Percentiles rank a stretch among this genome's conserved stretches.
phyloP scores from a whole-genome alignment of 2,329 filamentous ascomycete genomes.

The Paraconiothyrium brasiliense region DNA sequence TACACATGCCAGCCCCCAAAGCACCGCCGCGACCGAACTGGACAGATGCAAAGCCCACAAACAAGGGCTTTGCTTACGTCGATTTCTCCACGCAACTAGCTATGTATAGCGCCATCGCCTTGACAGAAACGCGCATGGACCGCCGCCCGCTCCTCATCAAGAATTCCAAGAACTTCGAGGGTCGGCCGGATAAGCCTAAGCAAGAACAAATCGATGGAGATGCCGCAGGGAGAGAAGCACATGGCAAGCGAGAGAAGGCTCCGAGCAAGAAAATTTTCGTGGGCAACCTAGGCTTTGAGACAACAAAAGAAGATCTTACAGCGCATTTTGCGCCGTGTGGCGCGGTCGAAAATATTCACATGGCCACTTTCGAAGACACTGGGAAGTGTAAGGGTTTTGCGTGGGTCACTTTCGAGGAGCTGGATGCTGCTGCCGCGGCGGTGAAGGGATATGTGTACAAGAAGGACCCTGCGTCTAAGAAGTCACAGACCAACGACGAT shows the following conservation, averaged over 20 bases:
- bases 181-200: constrained; percentile 76
- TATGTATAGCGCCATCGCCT: constrained; percentile 78
- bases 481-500: constrained; percentile 62
- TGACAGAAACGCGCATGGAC: constrained; percentile 83
- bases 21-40: constrained; percentile 46
- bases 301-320: constrained; percentile 77
- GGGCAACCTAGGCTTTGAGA: constrained; percentile 64
- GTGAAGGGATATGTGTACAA: constrained; percentile 84
- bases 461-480: constrained; percentile 60
- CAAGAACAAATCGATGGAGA: constrained; percentile 39
- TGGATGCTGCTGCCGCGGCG: constrained; percentile 77
- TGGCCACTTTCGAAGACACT: constrained; percentile 95
- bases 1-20: constrained; percentile 76
- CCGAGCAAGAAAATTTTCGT: constrained; percentile 87
- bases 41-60: constrained; percentile 65
- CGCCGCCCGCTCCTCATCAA: constrained; percentile 91
- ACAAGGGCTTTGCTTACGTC: constrained; percentile 96
- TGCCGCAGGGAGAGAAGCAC: constrained; percentile 32
- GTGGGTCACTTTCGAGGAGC: constrained; percentile 89
- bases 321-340: constrained; percentile 88
- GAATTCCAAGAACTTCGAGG: constrained; percentile 87
- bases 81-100: constrained; percentile 79
- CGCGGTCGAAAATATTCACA: constrained; percentile 80
- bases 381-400: constrained; percentile 98
- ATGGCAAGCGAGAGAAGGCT: constrained; percentile 58